These are phyloP conservation scores for Fusarium poae DNA, from an alignment of 2,329 filamentous ascomycete genomes.

Conservation along the genomic window DNA sequence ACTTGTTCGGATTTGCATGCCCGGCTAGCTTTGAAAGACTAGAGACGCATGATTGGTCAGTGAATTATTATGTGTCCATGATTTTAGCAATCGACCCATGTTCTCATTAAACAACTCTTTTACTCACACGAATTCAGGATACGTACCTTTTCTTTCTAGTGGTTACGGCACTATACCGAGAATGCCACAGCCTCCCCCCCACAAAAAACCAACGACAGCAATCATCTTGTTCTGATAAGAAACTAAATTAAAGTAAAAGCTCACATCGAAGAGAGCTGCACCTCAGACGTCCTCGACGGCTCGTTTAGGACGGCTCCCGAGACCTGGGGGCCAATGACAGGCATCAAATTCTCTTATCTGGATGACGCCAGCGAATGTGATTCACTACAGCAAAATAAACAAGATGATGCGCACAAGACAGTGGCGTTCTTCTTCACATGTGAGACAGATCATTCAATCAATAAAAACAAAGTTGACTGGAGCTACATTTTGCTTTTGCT, in stretches of 20 bases:
- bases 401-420: conserved; percentile 20
- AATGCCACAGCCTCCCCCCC: conserved; percentile 32
- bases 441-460: conserved; percentile 7
- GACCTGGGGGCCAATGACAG: conserved; percentile 15
- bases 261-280: conserved; percentile 8
- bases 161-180: not conserved
- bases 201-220: conserved; percentile 28
- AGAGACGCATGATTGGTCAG: conserved; percentile 10
- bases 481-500: conserved; percentile 6
- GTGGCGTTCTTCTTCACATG: conserved; percentile 15
- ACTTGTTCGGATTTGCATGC: conserved; percentile 4
- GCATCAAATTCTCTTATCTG: conserved; percentile 18
- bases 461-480: conserved; percentile 14
- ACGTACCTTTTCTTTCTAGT: conserved; percentile 13
- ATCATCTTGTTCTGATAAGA: conserved; percentile 33
- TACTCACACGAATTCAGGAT: conserved; percentile 39
- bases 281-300: conserved; percentile 14
- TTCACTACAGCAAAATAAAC: conserved; percentile 14
- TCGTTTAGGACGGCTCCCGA: conserved; percentile 16
- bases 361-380: conserved; percentile 31
- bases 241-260: not conserved
- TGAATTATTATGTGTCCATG: conserved; percentile 29
- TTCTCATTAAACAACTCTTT: conserved; percentile 45
- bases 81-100: conserved; percentile 37
- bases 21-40: not conserved